Base-by-base conservation (phyloP, 352 stramenopile genomes). In the Phytophthora sojae region DNA sequence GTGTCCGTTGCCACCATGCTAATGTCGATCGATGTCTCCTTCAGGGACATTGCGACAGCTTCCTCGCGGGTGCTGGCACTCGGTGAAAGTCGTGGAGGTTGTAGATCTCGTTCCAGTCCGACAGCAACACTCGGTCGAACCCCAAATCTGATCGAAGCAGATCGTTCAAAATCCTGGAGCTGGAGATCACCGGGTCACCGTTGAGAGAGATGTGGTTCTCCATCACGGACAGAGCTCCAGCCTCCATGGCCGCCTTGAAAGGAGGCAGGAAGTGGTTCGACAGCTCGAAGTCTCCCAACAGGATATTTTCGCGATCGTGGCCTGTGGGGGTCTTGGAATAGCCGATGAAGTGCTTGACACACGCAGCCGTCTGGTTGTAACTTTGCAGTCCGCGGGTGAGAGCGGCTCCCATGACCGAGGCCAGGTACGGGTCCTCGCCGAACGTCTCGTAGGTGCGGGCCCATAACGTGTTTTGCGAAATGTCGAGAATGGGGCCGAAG, bases 391-490 rank as follows among this genome's bases (percentile, higher is more conserved):
- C 91, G 7, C 76, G 60, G 35, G 96, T 72, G 56, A 91, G 80
- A 4, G 77, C 67, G 25, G 69, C 63, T 0, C 76, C 90, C 79
- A 98, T 88, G n/a, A 83, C 66, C 0, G 86, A 84, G 1, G 86
- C 86, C 7, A 97, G 26, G 29, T 88, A 71, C 0, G 89, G 88
- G 64, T 97, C 92, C 79, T 98, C 90, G 5, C 94, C 91, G 81
- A 97, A 98, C 9, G 92, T 98, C 75, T 98, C 94, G 52, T 88
- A 97, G 0, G 94, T 89, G 3, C 93, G 77, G 15, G 83, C 71
- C 92, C 93, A 98, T 37, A 91, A 71, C 7, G 89, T 83, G 59
- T 97, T 90, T 39, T 90, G 83, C 0, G 83, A 82, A 42, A 98
- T 73, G 49, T 90, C 84, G 7, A 89, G 69, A 8, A 97, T 87